These are phyloP conservation scores for Senecio squalidus DNA, from an alignment of 140 eudicot genomes.

Conservation along the genomic window DNA sequence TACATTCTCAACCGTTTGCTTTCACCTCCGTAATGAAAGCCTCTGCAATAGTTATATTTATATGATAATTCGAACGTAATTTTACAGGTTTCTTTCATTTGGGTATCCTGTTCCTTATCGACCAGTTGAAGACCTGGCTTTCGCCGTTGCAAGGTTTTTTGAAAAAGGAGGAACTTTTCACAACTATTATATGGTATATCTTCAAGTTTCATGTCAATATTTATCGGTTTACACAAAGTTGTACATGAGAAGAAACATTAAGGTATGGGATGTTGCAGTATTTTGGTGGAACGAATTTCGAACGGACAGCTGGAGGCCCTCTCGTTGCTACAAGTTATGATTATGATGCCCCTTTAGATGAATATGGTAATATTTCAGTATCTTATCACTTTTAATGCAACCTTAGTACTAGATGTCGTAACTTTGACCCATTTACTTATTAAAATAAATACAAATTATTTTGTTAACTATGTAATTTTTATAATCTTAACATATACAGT, in stretches of 20 bases:
- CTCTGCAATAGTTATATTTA: background rate
- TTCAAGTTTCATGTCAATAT: background rate
- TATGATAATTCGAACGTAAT: background rate
- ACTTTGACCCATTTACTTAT: too few relatives aligned
- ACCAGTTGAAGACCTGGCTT: conserved; percentile 83
- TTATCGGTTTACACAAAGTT: background rate
- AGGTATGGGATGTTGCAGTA: conserved; percentile 32
- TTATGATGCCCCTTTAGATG: conserved; percentile 80
- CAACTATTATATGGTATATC: conserved; percentile 71
- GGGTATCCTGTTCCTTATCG: conserved; percentile 76
- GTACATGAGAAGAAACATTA: too few relatives aligned
- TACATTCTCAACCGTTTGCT: conserved; percentile 22
- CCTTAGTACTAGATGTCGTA: too few relatives aligned
- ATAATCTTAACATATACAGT: too few relatives aligned
- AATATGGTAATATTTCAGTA: conserved; percentile 50
- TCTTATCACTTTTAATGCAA: too few relatives aligned
- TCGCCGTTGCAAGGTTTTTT: conserved; percentile 69
- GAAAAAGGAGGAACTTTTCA: conserved; percentile 74
- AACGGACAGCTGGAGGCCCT: conserved; percentile 85
- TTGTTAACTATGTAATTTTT: too few relatives aligned
- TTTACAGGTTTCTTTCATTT: conserved; percentile 69
- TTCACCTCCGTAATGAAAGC: conserved; percentile 7
- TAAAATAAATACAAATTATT: too few relatives aligned
- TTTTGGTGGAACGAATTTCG: conserved; percentile 88
- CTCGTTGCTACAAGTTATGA: conserved; percentile 80